Conservation (phyloP, 805 yeast species). For the Candida stauntonica region DNA sequence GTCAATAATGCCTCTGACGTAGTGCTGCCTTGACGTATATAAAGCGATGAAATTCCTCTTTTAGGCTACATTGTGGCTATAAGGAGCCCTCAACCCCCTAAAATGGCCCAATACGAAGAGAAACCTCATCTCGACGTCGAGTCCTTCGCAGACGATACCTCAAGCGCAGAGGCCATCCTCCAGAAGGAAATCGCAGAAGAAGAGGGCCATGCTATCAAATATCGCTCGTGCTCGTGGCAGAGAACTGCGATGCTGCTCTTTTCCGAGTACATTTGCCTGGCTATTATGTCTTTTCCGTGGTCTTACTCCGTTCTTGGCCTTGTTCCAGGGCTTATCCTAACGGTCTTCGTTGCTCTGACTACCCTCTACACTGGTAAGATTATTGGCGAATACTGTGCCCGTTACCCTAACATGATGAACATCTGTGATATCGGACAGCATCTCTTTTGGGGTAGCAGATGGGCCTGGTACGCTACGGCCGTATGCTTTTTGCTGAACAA, state of each 20-base stretch:
- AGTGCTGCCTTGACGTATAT: no score
- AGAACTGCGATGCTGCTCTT: slow-evolving; percentile 56
- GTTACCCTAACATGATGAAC: slow-evolving; percentile 46
- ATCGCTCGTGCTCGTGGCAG: slow-evolving; percentile 52
- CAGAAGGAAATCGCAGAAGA: slow-evolving; percentile 23
- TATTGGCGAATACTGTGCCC: slow-evolving; percentile 50
- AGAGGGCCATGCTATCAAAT: slow-evolving; percentile 35
- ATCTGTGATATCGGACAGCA: slow-evolving; percentile 59
- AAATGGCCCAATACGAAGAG: no score
- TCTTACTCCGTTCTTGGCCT: slow-evolving; percentile 56
- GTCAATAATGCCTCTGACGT: no score
- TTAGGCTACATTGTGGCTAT: no score
- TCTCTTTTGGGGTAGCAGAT: slow-evolving; percentile 44
- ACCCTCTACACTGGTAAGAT: slow-evolving; percentile 54
- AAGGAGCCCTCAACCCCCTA: no score
- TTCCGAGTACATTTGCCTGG: slow-evolving; percentile 57
- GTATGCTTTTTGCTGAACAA: slow-evolving; percentile 50
- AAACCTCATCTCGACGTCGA: slow-evolving; percentile 3
- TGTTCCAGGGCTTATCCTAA: slow-evolving; percentile 53
- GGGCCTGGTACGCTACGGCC: slow-evolving; percentile 58
- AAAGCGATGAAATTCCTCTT: no score
- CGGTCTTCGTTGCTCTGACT: slow-evolving; percentile 45
- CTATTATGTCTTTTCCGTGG: slow-evolving; percentile 66
- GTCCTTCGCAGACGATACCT: slow-evolving; percentile 8
- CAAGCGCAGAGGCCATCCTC: slow-evolving; percentile 19